phyloP scores from a whole-genome alignment of 768 basidiomycete genomes.

The Vishniacozyma victoriae region DNA sequence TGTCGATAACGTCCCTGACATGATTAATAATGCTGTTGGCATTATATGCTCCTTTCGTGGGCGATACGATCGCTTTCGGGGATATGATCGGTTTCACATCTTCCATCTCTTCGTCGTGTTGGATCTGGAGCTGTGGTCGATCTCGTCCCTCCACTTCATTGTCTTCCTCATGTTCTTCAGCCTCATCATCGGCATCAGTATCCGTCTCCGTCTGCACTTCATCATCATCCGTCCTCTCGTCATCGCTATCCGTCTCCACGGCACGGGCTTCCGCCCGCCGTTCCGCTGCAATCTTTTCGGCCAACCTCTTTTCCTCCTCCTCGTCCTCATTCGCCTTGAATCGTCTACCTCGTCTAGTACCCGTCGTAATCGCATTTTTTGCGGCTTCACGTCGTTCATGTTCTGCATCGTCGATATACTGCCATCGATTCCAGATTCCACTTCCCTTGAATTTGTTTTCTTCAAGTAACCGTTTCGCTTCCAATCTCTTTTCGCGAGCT shows the following conservation, averaged over 20 bases:
- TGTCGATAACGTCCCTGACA: too few species aligned
- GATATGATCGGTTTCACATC: not conserved
- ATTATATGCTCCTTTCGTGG: too few species aligned
- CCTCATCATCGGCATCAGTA: not conserved
- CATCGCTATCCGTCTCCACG: too few species aligned
- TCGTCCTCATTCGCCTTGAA: constrained; percentile 32
- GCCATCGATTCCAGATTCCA: constrained; percentile 35
- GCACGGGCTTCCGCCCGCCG: constrained; percentile 3
- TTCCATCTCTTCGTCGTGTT: constrained; percentile 1
- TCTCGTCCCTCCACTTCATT: not conserved
- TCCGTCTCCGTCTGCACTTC: not conserved
- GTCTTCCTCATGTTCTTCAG: not conserved
- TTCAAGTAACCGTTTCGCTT: constrained; percentile 20
- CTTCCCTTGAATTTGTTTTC: constrained; percentile 28
- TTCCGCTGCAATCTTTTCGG: constrained; percentile 4
- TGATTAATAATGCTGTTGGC: too few species aligned
- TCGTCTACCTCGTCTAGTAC: constrained; percentile 26
- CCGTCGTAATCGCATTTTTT: constrained; percentile 12
- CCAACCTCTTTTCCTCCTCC: constrained; percentile 21
- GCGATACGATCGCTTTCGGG: not conserved
- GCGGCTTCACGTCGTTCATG: constrained; percentile 15
- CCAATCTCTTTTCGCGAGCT: constrained; percentile 11
- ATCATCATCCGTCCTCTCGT: not conserved
- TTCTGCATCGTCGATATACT: constrained; percentile 27
- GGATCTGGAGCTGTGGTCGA: too few species aligned